Conservation (phyloP, 2,329 filamentous ascomycete species). For the Boeremia lycopersici region DNA sequence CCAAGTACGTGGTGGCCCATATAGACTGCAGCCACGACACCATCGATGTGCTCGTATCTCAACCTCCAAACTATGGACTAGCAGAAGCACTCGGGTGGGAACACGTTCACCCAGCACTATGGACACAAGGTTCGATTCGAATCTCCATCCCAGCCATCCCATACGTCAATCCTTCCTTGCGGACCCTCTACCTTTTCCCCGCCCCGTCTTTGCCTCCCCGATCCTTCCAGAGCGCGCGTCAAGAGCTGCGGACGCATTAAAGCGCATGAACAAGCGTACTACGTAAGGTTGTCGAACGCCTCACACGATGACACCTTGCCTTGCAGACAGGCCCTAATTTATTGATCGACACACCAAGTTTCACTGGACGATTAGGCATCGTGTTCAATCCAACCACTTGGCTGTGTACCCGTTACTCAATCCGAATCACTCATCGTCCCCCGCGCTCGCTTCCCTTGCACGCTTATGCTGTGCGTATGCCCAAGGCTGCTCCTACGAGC, state of each 20-base stretch:
- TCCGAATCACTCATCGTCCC: slow-evolving; percentile 20
- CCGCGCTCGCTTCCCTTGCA: slow-evolving; percentile 13
- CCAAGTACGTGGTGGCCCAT: slow-evolving; percentile 36
- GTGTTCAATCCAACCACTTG: slow-evolving; percentile 15
- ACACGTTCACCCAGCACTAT: slow-evolving; percentile 15
- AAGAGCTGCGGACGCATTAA: neutral
- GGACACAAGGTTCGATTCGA: slow-evolving; percentile 6
- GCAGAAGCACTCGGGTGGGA: slow-evolving; percentile 1
- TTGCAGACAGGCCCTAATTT: slow-evolving; percentile 11
- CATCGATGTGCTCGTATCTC: slow-evolving; percentile 16
- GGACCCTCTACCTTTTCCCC: slow-evolving; percentile 10
- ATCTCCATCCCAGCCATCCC: slow-evolving; percentile 13
- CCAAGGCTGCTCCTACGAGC: neutral
- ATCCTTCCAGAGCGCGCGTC: neutral
- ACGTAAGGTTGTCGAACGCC: slow-evolving; percentile 1
- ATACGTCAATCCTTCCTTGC: slow-evolving; percentile 15
- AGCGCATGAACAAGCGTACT: slow-evolving; percentile 4
- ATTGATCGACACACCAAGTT: slow-evolving; percentile 32
- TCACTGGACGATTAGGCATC: slow-evolving; percentile 25
- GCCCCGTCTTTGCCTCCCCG: slow-evolving; percentile 2
- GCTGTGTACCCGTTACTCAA: slow-evolving; percentile 23
- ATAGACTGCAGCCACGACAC: slow-evolving; percentile 29
- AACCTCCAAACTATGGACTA: neutral
- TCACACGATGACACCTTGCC: slow-evolving; percentile 25
- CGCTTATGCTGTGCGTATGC: slow-evolving; percentile 5